Percentiles rank a stretch among this genome's conserved stretches.
phyloP scores from a whole-genome alignment of 2,329 filamentous ascomycete species.

The Remersonia thermophila region DNA sequence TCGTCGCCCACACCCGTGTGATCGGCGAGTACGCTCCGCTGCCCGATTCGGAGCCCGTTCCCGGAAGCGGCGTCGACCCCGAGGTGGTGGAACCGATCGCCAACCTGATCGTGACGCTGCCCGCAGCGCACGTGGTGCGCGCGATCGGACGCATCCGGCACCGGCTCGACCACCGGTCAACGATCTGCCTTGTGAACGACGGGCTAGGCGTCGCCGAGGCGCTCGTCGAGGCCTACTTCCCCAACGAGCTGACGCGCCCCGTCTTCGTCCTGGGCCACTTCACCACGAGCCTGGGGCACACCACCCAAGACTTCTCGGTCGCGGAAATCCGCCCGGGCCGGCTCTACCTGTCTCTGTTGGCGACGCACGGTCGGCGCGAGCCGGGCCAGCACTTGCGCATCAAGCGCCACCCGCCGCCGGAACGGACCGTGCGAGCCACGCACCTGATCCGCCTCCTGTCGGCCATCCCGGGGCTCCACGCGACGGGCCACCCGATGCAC shows the following conservation, averaged over 20 bases:
- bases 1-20: slow-evolving; percentile 10
- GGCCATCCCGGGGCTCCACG: slow-evolving; percentile 48
- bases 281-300: slow-evolving; percentile 33
- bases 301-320: slow-evolving; percentile 28
- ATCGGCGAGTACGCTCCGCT: slow-evolving; percentile 15
- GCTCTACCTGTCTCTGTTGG: slow-evolving; percentile 23
- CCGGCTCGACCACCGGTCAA: slow-evolving; percentile 23
- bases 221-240: slow-evolving; percentile 59
- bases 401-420: slow-evolving; percentile 13
- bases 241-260: slow-evolving; percentile 51
- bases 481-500: slow-evolving; percentile 42
- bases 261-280: slow-evolving; percentile 62
- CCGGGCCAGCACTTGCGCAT: slow-evolving; percentile 1
- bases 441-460: slow-evolving; percentile 55
- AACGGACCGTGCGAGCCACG: slow-evolving; percentile 19
- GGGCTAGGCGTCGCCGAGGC: slow-evolving; percentile 72
- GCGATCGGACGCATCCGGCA: slow-evolving; percentile 18
- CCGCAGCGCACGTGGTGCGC: slow-evolving; percentile 16
- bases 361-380: slow-evolving; percentile 3
- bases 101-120: slow-evolving; percentile 23
- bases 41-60: neutral
- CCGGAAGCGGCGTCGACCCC: too few species aligned
- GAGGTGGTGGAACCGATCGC: slow-evolving; percentile 3
- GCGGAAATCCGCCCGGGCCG: slow-evolving; percentile 24
- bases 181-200: slow-evolving; percentile 24